Conservation (phyloP, 129 eudicot species). For the Tanacetum coccineum region DNA sequence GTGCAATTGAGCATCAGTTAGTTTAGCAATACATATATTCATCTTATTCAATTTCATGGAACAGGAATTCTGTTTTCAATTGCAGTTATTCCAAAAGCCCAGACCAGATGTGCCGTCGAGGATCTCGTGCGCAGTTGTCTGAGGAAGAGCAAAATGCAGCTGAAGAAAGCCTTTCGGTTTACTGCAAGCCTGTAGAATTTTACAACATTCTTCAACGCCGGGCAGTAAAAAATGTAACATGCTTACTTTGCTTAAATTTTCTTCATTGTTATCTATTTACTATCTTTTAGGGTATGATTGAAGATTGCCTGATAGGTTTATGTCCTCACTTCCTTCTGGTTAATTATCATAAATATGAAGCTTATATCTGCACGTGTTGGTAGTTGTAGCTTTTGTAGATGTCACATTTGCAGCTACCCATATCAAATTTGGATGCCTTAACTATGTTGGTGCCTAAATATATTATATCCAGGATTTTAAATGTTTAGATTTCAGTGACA, state of each 20-base stretch:
- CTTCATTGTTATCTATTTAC: constrained; percentile 1
- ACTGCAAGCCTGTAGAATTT: constrained; percentile 92
- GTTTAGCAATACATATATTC: not conserved
- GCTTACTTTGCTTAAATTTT: constrained; percentile 3
- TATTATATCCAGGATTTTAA: not conserved
- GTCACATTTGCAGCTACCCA: constrained; percentile 1
- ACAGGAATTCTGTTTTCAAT: constrained; percentile 63
- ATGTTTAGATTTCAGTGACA: constrained; percentile 1
- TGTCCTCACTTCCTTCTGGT: not conserved
- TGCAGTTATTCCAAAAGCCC: constrained; percentile 68
- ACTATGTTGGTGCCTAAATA: constrained; percentile 13
- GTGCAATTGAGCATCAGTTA: constrained; percentile 10
- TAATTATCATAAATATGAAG: constrained; percentile 4
- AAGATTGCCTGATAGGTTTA: constrained; percentile 2
- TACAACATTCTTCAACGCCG: constrained; percentile 96
- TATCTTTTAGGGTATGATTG: constrained; percentile 12
- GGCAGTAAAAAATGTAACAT: constrained; percentile 53
- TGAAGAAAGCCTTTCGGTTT: constrained; percentile 80
- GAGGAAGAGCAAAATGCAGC: constrained; percentile 80
- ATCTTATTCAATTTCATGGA: constrained; percentile 46
- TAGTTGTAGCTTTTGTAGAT: not conserved
- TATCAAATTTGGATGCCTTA: too few species aligned
- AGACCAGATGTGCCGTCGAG: constrained; percentile 74
- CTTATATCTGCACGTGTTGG: constrained; percentile 14
- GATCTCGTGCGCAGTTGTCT: constrained; percentile 57